These are phyloP conservation scores for Leccinum arenicola DNA, from an alignment of 768 basidiomycete genomes.

Conservation along the genomic window DNA sequence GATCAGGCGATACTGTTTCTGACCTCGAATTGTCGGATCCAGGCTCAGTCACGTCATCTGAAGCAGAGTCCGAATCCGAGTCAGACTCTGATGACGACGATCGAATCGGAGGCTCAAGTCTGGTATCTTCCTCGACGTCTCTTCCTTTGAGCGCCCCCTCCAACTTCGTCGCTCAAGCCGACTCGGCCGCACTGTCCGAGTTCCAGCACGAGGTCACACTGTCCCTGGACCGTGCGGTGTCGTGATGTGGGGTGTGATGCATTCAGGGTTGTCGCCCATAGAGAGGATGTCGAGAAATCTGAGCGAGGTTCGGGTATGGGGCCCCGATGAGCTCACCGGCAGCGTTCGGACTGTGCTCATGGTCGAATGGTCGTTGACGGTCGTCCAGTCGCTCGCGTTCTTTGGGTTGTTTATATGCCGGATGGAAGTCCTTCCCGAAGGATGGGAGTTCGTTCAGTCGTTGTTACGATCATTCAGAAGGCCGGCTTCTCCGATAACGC, in stretches of 20 bases:
- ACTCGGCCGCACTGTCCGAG: conserved; percentile 55
- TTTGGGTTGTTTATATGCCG: conserved; percentile 55
- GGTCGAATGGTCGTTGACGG: conserved; percentile 26
- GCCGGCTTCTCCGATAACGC: neutral
- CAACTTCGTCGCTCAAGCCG: conserved; percentile 36
- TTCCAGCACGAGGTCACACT: conserved; percentile 76
- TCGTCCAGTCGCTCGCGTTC: conserved; percentile 41
- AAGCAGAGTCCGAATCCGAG: conserved; percentile 42
- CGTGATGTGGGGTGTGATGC: conserved; percentile 33
- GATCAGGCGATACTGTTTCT: conserved; percentile 52
- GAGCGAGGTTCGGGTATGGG: conserved; percentile 19
- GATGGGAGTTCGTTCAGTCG: conserved; percentile 8
- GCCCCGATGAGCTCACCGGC: conserved; percentile 14
- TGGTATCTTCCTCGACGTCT: conserved; percentile 49
- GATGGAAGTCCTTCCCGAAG: conserved; percentile 34
- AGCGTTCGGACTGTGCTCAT: conserved; percentile 37
- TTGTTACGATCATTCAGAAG: neutral
- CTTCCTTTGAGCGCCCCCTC: conserved; percentile 40
- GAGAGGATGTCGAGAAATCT: conserved; percentile 48
- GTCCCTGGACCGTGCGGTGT: conserved; percentile 80
- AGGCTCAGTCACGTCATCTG: conserved; percentile 53
- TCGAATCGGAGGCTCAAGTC: conserved; percentile 31
- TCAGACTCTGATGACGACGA: conserved; percentile 42
- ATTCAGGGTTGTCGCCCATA: conserved; percentile 40
- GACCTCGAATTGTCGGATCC: conserved; percentile 63